Percentiles rank a stretch among this genome's conserved stretches.
phyloP scores from a whole-genome alignment of 768 basidiomycete species.

The Termitomyces sp. region DNA sequence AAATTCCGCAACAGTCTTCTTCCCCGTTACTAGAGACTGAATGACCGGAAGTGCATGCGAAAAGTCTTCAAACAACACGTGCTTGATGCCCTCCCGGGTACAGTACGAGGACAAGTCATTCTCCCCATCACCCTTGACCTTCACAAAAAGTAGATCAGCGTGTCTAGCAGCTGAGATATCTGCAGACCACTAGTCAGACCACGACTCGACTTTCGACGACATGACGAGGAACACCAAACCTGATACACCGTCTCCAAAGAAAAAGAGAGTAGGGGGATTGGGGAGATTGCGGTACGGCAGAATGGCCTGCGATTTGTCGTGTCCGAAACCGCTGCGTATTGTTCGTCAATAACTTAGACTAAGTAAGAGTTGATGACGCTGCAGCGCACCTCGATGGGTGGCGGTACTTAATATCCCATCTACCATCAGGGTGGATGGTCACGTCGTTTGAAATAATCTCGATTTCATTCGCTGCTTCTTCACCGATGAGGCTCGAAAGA shows the following conservation, averaged over 20 bases:
- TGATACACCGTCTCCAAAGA: constrained; percentile 97
- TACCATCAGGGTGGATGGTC: constrained; percentile 54
- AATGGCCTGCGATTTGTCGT: constrained; percentile 96
- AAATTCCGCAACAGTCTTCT: constrained; percentile 56
- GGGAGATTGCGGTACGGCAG: constrained; percentile 77
- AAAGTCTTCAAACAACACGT: constrained; percentile 78
- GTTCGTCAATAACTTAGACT: background rate
- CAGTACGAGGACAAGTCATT: constrained; percentile 90
- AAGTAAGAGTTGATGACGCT: background rate
- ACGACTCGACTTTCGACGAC: background rate
- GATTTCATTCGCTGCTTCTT: constrained; percentile 69
- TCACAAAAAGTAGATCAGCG: constrained; percentile 95
- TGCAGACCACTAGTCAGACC: constrained; percentile 21
- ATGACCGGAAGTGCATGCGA: constrained; percentile 56
- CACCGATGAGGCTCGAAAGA: constrained; percentile 75
- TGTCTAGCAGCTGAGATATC: constrained; percentile 92
- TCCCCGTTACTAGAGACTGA: constrained; percentile 66
- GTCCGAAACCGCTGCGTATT: constrained; percentile 72
- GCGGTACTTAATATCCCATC: constrained; percentile 82
- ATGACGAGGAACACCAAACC: constrained; percentile 42
- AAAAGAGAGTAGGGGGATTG: constrained; percentile 81
- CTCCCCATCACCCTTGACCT: constrained; percentile 69
- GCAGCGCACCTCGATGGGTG: constrained; percentile 74
- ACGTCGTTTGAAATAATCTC: constrained; percentile 96
- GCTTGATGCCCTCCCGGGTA: constrained; percentile 70